Base-by-base conservation (phyloP, 2,329 filamentous ascomycete species). In the Taxawa tesnikishii region DNA sequence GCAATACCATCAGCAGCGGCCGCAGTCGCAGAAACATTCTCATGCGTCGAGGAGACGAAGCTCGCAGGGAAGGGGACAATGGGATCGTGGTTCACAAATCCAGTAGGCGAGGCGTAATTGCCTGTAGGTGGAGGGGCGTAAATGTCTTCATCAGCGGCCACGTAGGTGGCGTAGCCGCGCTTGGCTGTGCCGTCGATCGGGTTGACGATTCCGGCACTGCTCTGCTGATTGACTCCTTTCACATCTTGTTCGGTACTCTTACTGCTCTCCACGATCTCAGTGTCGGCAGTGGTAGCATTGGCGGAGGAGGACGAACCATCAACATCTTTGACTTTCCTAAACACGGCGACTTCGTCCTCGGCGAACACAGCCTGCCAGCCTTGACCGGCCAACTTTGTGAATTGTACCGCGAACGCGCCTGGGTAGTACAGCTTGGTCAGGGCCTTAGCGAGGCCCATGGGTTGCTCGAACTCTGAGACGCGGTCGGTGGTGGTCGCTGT, bases 341-440 rank as follows among this genome's bases (percentile, higher is more conserved):
- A 79, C 4, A 83, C 66, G 15, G 83, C 61, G 4, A 80, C 61
- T 40, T 82, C 67, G 5, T 67, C 68, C 29, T 63, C 63, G 2
- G 75, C 76, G 2, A 75, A 73, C 2, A 76, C 66, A 24, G 81
- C 73, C 43, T 80, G 75, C 39, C 74, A 83, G 0, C 77, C 78
- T 34, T 77, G 62, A 0, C 61, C 57, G 38, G 75, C 65, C 2
- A 81, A 61, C 1, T 63, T 52, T 3, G 61, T 58, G 36, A 83
- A 74, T 42, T 80, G 65, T 4, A 75, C 66, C 9, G 81, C 63
- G 53, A 82, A 83, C 41, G 73, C 72, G 30, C 68, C 63, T 0
- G 77, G 75, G 38, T 77, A 68, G 0, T 71, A 68, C 12, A 83
- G 60, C 6, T 66, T 65, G 2, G 70, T 60, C 2, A 83, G 56